These are phyloP conservation scores for Ramicandelaber brevisporus DNA, from an alignment of 192 early-diverging fungal species.

Conservation along the genomic window DNA sequence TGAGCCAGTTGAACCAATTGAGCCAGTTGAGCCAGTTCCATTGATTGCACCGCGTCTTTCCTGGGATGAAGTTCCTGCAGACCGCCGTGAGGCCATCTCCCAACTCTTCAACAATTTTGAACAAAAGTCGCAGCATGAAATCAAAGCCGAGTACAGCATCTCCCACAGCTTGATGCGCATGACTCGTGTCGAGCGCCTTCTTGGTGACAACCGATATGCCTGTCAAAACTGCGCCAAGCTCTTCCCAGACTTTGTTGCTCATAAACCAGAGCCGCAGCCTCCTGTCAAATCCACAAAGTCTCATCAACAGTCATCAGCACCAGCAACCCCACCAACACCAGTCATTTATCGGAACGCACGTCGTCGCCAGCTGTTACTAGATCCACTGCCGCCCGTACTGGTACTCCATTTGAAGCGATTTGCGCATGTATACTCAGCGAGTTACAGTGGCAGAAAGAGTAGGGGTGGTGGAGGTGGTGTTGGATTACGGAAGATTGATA, in stretches of 20 bases:
- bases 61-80: too few relatives aligned
- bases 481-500: constrained; percentile 14
- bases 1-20: too few relatives aligned
- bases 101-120: too few relatives aligned
- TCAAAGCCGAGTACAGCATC: too few relatives aligned
- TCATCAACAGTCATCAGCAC: not conserved
- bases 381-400: constrained; percentile 8
- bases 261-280: too few relatives aligned
- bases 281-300: not conserved
- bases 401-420: constrained; percentile 17
- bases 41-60: too few relatives aligned
- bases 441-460: constrained; percentile 5
- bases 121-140: too few relatives aligned
- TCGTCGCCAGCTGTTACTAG: constrained; percentile 10
- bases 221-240: constrained; percentile 33
- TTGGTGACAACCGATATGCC: constrained; percentile 29
- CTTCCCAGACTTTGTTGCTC: too few relatives aligned
- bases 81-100: too few relatives aligned
- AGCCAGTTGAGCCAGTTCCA: too few relatives aligned
- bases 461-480: too few relatives aligned
- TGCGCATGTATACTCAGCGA: constrained; percentile 6
- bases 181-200: constrained; percentile 26
- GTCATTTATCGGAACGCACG: constrained; percentile 9
- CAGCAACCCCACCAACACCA: not conserved
- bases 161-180: constrained; percentile 22